phyloP scores from a whole-genome alignment of 164 flowering plant species.

The Aristolochia contorta region DNA sequence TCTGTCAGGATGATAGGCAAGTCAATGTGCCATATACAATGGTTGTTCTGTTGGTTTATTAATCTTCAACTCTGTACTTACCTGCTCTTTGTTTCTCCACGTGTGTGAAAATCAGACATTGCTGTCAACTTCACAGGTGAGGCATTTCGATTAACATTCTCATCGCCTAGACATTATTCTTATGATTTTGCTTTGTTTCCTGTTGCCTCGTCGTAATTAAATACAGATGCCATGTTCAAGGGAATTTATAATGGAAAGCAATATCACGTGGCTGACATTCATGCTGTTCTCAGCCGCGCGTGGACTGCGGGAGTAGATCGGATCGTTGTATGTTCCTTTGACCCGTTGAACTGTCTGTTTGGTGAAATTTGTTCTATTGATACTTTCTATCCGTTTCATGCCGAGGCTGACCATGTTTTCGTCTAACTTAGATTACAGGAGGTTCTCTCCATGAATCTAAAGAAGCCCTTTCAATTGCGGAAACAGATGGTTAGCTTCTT shows the following conservation, averaged over 20 bases:
- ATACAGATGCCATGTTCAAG: conserved; percentile 71
- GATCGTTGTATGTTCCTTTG: conserved; percentile 47
- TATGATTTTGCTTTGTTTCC: not conserved
- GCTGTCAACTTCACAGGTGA: conserved; percentile 96
- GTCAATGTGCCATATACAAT: conserved; percentile 3
- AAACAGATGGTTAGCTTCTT: conserved; percentile 65
- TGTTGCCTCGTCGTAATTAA: not conserved
- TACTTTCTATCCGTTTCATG: too few relatives aligned
- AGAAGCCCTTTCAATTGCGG: conserved; percentile 92
- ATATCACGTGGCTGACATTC: conserved; percentile 60
- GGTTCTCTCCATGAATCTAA: conserved; percentile 95
- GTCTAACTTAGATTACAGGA: conserved; percentile 64
- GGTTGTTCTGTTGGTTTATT: not conserved
- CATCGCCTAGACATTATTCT: not conserved
- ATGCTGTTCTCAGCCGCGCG: conserved; percentile 68
- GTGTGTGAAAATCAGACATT: conserved; percentile 42
- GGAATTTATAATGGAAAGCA: conserved; percentile 91
- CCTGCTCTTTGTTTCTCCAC: not conserved
- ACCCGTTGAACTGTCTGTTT: too few relatives aligned
- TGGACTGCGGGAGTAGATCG: conserved; percentile 92
- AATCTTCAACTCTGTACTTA: not conserved
- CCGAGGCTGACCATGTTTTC: too few relatives aligned
- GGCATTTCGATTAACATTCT: conserved; percentile 29
- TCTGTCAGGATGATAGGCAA: conserved; percentile 68
- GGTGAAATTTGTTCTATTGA: too few relatives aligned